phyloP scores from a whole-genome alignment of 768 basidiomycete species.

The Hysterangium stoloniferum region DNA sequence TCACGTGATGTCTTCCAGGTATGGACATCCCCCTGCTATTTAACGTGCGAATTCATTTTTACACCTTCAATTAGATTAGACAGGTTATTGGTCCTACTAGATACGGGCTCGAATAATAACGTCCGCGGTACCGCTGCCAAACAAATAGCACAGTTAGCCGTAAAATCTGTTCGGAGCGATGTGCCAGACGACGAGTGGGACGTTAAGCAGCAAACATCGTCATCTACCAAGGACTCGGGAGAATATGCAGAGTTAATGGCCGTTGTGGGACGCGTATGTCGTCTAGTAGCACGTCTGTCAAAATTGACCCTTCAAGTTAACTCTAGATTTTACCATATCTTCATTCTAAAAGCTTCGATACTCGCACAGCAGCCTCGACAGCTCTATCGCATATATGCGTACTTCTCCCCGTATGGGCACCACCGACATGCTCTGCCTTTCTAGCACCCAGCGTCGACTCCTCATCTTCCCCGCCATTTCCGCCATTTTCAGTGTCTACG shows the following conservation, averaged over 20 bases:
- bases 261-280: conserved; percentile 77
- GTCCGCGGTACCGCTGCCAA: conserved; percentile 95
- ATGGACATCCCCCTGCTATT: not conserved
- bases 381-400: conserved; percentile 85
- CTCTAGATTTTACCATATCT: conserved; percentile 81
- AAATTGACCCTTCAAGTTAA: not conserved
- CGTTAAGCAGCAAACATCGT: conserved; percentile 54
- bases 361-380: conserved; percentile 80
- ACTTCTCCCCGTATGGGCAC: conserved; percentile 71
- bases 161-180: conserved; percentile 76
- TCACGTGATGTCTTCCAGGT: conserved; percentile 14
- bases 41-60: not conserved
- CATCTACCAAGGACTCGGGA: conserved; percentile 45
- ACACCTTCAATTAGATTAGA: conserved; percentile 63
- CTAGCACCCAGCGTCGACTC: conserved; percentile 23
- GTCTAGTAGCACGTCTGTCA: not conserved
- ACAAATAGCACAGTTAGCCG: conserved; percentile 88
- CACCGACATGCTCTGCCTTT: conserved; percentile 31
- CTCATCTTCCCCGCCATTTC: conserved; percentile 48
- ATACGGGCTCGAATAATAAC: conserved; percentile 86
- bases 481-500: conserved; percentile 68
- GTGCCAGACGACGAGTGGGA: conserved; percentile 68
- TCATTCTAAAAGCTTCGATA: conserved; percentile 88
- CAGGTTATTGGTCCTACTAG: conserved; percentile 90
- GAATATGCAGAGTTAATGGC: conserved; percentile 90